These are phyloP conservation scores for Phytophthora podocarpi DNA, from an alignment of 352 stramenopile species.

Conservation along the genomic window DNA sequence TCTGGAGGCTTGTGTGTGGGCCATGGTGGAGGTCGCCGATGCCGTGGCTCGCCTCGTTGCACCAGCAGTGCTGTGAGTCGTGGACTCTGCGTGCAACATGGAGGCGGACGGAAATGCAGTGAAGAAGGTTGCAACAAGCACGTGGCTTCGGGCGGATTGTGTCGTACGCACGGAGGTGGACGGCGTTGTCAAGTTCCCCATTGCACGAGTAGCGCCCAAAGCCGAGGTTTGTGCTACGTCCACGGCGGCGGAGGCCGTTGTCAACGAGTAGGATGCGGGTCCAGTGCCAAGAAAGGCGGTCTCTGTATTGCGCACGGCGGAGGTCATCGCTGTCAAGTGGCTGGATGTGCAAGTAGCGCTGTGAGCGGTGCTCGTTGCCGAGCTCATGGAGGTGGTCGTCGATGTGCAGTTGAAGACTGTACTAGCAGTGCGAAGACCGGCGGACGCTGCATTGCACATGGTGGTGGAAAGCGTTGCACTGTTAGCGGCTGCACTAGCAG, in stretches of 20 bases:
- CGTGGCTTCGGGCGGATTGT: constrained; percentile 79
- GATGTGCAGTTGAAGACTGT: constrained; percentile 74
- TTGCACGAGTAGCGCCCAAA: constrained; percentile 84
- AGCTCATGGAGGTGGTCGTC: constrained; percentile 80
- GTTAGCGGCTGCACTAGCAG: constrained; percentile 76
- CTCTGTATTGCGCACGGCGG: constrained; percentile 87
- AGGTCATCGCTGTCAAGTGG: constrained; percentile 78
- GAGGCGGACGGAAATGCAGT: constrained; percentile 75
- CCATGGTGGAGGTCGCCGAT: constrained; percentile 68
- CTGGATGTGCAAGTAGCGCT: constrained; percentile 74
- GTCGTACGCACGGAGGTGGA: constrained; percentile 78
- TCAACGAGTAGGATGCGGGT: constrained; percentile 72
- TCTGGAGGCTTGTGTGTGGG: constrained; percentile 66
- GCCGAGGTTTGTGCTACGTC: constrained; percentile 82
- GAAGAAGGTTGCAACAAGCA: constrained; percentile 73
- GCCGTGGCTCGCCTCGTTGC: constrained; percentile 41
- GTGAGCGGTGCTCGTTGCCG: constrained; percentile 82
- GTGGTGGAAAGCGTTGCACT: constrained; percentile 82
- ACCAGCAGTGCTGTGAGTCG: constrained; percentile 57
- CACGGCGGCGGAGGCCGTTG: constrained; percentile 82
- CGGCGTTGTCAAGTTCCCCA: constrained; percentile 79
- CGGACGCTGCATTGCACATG: constrained; percentile 82
- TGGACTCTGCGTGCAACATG: constrained; percentile 71
- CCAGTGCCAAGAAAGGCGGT: constrained; percentile 85
- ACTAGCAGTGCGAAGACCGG: constrained; percentile 86